Evolutionary conservation across 2,329 filamentous ascomycete genomes (phyloP), one percentile per base, ranked within the genome.

Genomic region (Penicillium concentricum): DNA sequence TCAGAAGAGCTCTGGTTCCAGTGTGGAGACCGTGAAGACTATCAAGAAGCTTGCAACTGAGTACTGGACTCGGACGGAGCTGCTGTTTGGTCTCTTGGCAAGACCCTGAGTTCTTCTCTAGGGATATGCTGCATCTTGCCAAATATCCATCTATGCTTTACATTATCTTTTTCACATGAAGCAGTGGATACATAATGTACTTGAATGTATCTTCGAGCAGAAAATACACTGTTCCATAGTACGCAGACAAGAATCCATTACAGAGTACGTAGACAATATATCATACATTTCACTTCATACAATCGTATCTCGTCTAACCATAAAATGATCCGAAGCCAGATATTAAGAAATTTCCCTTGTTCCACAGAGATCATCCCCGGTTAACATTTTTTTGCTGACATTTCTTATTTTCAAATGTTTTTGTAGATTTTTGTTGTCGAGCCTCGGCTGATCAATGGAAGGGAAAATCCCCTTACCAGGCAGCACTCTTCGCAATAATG

Each of bases 41-140:
- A 72, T 95, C 37, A 74, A 70, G 63, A 89, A 87, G 72, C 78
- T 81, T 16, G 84, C 90, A 6, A 78, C 81, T 44, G 90, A 92
- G 50, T 95, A 94, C 72, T 94, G 90, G 86, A 90, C 88, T 77
- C 85, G 89, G 67, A 94, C 90, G 12, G 87, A 84, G 71, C 74
- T 97, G 61, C 74, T 97, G 26, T 96, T 97, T 75, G 91, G 89
- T 2, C 76, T 96, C 55, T 75, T 97, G 61, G 81, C 80, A 5
- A 54, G 54, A 37, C 58, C 26, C 20, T 56, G 41, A 56, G 24
- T 18, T n/a, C 2, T 16, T 47, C 2, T 28, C 18, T 18, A 32
- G 26, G 10, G 20, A 12, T 4, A 16, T 37, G 22, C 15, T 35
- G 5, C 18, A 24, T 49, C 5, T 39, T 35, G 35, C 15, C 48